A percentile compares a stretch with the other conserved stretches of the same genome.
These are phyloP conservation scores for Plasmodium falciparum DNA, from an alignment of 169 alveolate species.

Conservation along the genomic window DNA sequence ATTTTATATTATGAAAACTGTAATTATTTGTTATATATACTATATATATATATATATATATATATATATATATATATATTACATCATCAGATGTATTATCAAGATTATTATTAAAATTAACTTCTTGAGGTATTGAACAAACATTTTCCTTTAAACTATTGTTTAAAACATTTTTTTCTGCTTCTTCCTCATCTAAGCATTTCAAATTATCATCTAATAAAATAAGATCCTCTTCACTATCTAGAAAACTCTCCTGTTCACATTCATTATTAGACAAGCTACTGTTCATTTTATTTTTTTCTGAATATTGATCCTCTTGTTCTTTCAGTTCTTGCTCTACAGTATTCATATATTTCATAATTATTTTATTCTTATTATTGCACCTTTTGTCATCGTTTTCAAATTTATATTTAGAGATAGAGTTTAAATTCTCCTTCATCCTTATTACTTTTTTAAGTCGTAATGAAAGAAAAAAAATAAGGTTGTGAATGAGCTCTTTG, in stretches of 20 bases:
- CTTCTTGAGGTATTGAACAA: not conserved
- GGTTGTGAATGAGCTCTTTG: too few relatives aligned
- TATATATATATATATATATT: slow-evolving; percentile 13
- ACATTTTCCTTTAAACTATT: not conserved
- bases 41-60: not conserved
- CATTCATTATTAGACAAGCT: slow-evolving; percentile 12
- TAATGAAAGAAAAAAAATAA: not conserved
- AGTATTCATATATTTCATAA: slow-evolving; percentile 30
- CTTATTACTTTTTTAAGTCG: slow-evolving; percentile 2
- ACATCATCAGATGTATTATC: slow-evolving; percentile 17
- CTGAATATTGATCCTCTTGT: not conserved
- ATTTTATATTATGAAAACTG: too few relatives aligned
- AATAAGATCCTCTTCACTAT: slow-evolving; percentile 53
- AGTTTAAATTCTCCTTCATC: slow-evolving; percentile 30
- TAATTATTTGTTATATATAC: too few relatives aligned
- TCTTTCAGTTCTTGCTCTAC: slow-evolving; percentile 46
- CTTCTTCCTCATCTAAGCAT: slow-evolving; percentile 3
- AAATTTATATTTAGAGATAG: slow-evolving; percentile 5
- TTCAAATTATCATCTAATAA: slow-evolving; percentile 19
- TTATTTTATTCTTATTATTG: slow-evolving; percentile 34
- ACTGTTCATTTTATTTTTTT: slow-evolving; percentile 8
- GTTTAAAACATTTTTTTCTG: not conserved
- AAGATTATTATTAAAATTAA: not conserved
- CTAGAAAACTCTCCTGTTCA: slow-evolving; percentile 30
- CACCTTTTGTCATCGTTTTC: slow-evolving; percentile 26